These are phyloP conservation scores for Backusella morwellensis DNA, from an alignment of 192 early-diverging fungal species.

Conservation along the genomic window DNA sequence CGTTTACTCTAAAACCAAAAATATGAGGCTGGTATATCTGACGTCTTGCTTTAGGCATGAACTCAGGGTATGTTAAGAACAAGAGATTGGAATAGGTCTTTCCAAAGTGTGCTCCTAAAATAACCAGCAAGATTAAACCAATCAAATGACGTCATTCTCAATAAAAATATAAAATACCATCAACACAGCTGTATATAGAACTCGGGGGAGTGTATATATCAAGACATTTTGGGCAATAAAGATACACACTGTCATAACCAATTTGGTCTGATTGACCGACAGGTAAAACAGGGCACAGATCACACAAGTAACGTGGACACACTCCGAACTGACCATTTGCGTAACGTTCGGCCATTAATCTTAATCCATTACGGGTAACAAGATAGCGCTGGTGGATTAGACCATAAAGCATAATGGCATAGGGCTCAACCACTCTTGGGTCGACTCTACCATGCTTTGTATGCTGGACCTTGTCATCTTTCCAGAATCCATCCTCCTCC, in stretches of 20 bases:
- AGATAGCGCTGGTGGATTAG: constrained; percentile 93
- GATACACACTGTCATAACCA: constrained; percentile 68
- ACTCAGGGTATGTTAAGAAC: constrained; percentile 82
- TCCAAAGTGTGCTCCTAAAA: constrained; percentile 87
- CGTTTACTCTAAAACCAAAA: constrained; percentile 90
- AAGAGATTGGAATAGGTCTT: constrained; percentile 91
- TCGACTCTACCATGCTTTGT: neutral
- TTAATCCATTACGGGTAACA: constrained; percentile 81
- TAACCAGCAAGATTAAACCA: neutral
- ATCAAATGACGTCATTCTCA: constrained; percentile 16
- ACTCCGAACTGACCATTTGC: constrained; percentile 69
- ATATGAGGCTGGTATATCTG: constrained; percentile 81
- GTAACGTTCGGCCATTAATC: constrained; percentile 81
- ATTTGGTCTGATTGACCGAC: constrained; percentile 66
- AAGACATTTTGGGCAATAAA: constrained; percentile 76
- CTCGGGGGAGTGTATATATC: constrained; percentile 76
- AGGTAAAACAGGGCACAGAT: constrained; percentile 60
- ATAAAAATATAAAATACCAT: constrained; percentile 44
- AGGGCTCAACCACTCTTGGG: constrained; percentile 59
- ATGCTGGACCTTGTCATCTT: constrained; percentile 10
- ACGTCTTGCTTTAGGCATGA: constrained; percentile 56
- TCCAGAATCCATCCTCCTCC: constrained; percentile 27
- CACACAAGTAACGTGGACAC: constrained; percentile 73
- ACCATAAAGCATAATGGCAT: constrained; percentile 89
- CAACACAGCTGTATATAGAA: constrained; percentile 61